Base-by-base conservation (phyloP, 148 eudicot genomes). In the Diospyros lotus region DNA sequence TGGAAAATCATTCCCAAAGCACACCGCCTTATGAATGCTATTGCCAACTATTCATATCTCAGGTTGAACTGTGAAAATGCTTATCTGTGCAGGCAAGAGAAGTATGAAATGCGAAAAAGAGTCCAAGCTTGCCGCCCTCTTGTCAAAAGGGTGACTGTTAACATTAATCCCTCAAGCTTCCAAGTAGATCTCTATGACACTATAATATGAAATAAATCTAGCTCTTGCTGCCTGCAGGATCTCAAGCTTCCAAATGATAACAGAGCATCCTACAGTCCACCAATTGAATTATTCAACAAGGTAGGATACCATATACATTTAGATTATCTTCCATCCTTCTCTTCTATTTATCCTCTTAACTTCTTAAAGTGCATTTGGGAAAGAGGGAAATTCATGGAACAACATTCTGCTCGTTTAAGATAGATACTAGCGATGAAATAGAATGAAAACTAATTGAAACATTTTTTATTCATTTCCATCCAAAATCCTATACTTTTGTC, bases 231-330 rank as follows among this genome's bases (percentile, higher is more conserved):
- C 43, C 59, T 50, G 8, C 81, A 91, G 96, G 89, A 87, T 73
- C 75, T 66, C 58, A 82, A 86, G 80, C 73, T 68, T 69, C 63
- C 79, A 51, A 75, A 18, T 70, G 64, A 64, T 65, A 76, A 83
- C 70, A 80, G 75, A 38, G 39, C 62, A 43, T 55, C 74, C 8
- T 78, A 73, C 58, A 69, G 64, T 76, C 92, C 89, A 42, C 90
- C 90, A 50, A 73, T 38, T 52, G 92, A 90, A 72, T 61, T 87
- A 73, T 89, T 89, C 80, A 81, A 74, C 18, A 83, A 89, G 93
- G 96, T 93, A 85, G 12, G 17, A 39, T 12, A 28, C 28, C 28
- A 28, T 28, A 63, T 15, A 63, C 3, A 15, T 48, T 38, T 1
- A 12, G 40, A 2, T 41, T 64, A 14, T 69, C 50, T 44, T n/a